Base-by-base conservation (phyloP, 352 stramenopile genomes). In the Globisporangium orthogonon region DNA sequence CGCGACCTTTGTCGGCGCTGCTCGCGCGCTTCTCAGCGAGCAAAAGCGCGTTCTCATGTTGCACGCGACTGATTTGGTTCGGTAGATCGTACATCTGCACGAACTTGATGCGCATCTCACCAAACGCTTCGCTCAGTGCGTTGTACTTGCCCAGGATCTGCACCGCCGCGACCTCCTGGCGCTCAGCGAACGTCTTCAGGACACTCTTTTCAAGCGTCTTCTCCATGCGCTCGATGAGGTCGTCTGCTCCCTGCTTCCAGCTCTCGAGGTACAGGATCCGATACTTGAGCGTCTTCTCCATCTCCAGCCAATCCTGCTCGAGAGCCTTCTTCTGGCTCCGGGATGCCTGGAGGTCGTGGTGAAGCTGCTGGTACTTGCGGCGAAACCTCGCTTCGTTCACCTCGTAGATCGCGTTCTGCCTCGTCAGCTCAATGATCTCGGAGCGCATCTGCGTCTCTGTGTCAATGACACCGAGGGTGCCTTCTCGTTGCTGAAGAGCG, bases 251-350 rank as follows among this genome's bases (percentile, higher is more conserved):
- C 37, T 79, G 60, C 57, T 97, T 97, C 79, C 86, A 97, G 60
- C 88, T 85, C 63, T 98, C 92, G 10, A 98, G 69, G 56, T 97
- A 97, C 39, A 97, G 56, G 9, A 97, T 76, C 4, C 91, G 83
- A 59, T 79, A 75, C 58, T 97, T 95, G 13, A 97, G 74, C 30
- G 80, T 74, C 40, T 81, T 86, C 58, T 97, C 86, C 71, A 96
- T 89, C 50, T 97, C 86, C 4, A 94, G 66, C 71, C 91, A 90
- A 50, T 96, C 86, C 29, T 66, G 53, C 51, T 95, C 73, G 4
- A 90, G 49, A 18, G 76, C 51, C 5, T 58, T 56, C 9, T 71
- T 73, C 10, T 67, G 71, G 0, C 70, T 47, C 3, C 65, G 62
- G 18, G 67, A 69, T 11, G 57, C 70, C 4, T 53, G 59, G 48